Base-by-base conservation (phyloP, 169 alveolate genomes). In the Plasmodium cynomolgi region DNA sequence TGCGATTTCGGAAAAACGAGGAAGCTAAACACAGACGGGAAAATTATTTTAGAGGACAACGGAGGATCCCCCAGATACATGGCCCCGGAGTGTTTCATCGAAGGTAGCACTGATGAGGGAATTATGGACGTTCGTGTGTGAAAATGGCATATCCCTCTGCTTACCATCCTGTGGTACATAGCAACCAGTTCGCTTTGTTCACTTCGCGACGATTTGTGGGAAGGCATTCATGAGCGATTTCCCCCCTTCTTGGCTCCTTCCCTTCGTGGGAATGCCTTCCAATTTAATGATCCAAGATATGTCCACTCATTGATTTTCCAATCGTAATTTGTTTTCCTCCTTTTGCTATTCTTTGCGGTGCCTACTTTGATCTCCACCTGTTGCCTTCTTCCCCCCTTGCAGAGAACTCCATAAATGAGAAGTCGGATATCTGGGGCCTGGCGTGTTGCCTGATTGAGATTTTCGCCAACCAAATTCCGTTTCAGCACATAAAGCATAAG, bases 51-150 rank as follows among this genome's bases (percentile, higher is more conserved):
- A 20, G 98, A 97, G 73, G 98, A 97, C 74, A 97, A 97, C 85
- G 98, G 98, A 50, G 98, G 98, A 15, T 96, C 97, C 8, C 97
- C 97, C 31, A 96, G 98, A 15, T 97, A 97, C 56, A 97, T 97
- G 98, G 98, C 98, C 72, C 98, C 98, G 1, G 98, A 97, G 68
- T 97, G 98, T 58, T 97, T 96, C 75, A 95, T 88, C 75, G 93
- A 81, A 56, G 97, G 97, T 44, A 94, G 68, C 62, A 50, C 62
- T 50, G 23, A 50, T 50, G 62, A 50, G 62, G 62, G 62, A 13
- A 50, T 50, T 50, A 23, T 50, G 23, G 8, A 13, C 8, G 23
- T 50, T 3, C 62, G 62, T 50, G 23, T 50, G 62, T 15, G 23
- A 0, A 23, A 50, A 8, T 15, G 62, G 8, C 20, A 3, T 50